Percentiles rank a stretch among this genome's conserved stretches.
Evolutionary conservation across 78 protist species (phyloP).

Genomic region (Polysphondylium violaceum): DNA sequence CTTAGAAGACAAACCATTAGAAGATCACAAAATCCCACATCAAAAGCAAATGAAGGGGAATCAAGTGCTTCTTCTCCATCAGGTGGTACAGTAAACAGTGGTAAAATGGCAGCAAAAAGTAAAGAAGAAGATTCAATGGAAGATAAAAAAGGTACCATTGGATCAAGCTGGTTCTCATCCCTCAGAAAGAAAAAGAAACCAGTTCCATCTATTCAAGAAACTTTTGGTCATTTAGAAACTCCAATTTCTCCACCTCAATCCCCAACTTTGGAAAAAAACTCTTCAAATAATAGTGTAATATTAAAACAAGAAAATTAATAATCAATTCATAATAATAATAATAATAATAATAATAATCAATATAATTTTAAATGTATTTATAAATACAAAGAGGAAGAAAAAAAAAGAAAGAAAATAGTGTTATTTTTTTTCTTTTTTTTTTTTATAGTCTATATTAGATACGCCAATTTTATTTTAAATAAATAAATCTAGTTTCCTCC

Average conservation of each 20-base stretch:
- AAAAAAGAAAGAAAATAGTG: no score
- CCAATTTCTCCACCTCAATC: not conserved
- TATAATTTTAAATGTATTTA: no score
- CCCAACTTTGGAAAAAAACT: no score
- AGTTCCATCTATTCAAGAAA: conserved; percentile 37
- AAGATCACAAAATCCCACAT: conserved; percentile 4
- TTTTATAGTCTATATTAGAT: no score
- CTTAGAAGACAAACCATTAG: conserved; percentile 57
- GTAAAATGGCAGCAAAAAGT: not conserved
- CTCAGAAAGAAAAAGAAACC: conserved; percentile 63
- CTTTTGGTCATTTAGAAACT: conserved; percentile 19
- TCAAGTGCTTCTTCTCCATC: not conserved
- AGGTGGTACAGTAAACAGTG: conserved; percentile 6
- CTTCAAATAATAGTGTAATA: conserved; percentile 9
- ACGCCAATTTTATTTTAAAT: no score
- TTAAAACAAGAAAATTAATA: conserved; percentile 34
- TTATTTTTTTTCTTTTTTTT: no score
- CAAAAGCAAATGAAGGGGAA: not conserved
- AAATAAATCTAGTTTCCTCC: no score
- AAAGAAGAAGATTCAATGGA: not conserved
- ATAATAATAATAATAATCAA: no score
- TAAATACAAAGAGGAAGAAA: no score
- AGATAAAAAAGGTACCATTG: not conserved
- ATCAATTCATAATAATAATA: no score
- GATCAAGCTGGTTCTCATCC: conserved; percentile 65